phyloP scores from a whole-genome alignment of 441 rosid genomes.

The Croton laevigatus region DNA sequence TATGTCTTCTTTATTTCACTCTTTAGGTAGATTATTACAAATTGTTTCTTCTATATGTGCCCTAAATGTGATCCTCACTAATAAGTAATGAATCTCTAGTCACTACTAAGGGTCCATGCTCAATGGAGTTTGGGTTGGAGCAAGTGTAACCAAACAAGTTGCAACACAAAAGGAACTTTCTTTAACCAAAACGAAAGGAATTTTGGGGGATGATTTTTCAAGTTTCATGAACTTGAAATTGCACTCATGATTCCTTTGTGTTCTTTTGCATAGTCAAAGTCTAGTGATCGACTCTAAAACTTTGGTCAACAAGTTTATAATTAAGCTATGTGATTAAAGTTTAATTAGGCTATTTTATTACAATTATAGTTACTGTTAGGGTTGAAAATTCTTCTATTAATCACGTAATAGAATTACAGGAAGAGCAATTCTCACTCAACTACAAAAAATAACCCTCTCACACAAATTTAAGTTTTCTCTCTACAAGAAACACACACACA shows the following conservation, averaged over 20 bases:
- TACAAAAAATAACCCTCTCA: too few relatives aligned
- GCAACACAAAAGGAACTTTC: background rate
- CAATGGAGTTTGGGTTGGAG: background rate
- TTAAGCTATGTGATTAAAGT: too few relatives aligned
- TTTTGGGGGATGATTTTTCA: background rate
- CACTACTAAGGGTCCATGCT: constrained; percentile 26
- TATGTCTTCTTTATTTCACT: constrained; percentile 9
- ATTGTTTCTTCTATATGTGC: constrained; percentile 25
- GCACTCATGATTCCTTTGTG: background rate
- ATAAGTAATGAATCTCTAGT: constrained; percentile 1
- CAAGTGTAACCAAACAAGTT: background rate
- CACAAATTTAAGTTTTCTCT: too few relatives aligned
- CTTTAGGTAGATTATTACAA: constrained; percentile 30
- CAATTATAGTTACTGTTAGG: too few relatives aligned
- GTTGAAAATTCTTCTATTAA: too few relatives aligned
- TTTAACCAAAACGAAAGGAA: background rate
- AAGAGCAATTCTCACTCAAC: too few relatives aligned
- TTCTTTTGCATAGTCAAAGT: background rate
- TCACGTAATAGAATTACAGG: too few relatives aligned
- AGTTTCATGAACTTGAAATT: background rate
- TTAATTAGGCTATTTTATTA: too few relatives aligned
- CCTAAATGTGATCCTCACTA: constrained; percentile 25
- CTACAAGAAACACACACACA: too few relatives aligned
- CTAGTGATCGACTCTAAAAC: too few relatives aligned
- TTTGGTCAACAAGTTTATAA: too few relatives aligned